A percentile compares a stretch with the other conserved stretches of the same genome.
Evolutionary conservation across 2,329 filamentous ascomycete species (phyloP).

Genomic region (Cordyceps fumosorosea): DNA sequence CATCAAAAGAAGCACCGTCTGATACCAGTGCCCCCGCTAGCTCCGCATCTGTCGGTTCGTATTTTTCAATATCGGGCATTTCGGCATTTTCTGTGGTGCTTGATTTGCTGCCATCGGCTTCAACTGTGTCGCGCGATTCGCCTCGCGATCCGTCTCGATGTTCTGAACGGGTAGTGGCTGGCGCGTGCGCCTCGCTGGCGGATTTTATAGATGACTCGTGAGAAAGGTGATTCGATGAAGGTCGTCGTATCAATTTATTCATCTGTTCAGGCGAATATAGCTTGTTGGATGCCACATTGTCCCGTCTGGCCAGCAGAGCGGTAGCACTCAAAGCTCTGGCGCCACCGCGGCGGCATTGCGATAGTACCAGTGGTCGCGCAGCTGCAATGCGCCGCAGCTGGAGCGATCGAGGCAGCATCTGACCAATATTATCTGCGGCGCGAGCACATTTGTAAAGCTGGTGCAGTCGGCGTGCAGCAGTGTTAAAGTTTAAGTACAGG

Average conservation of each 20-base stretch:
- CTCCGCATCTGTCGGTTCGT: slow-evolving; percentile 8
- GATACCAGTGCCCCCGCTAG: not conserved
- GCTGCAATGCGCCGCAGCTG: not conserved
- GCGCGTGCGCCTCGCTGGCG: not conserved
- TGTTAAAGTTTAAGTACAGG: not conserved
- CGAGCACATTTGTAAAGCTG: not conserved
- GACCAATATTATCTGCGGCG: not conserved
- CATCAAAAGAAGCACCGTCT: not conserved
- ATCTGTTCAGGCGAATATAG: slow-evolving; percentile 18
- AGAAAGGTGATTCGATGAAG: not conserved
- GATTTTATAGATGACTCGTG: not conserved
- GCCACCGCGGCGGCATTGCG: not conserved
- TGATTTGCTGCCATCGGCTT: not conserved
- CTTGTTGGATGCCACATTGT: not conserved
- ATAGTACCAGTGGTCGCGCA: not conserved
- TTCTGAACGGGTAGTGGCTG: not conserved
- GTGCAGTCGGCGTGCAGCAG: not conserved
- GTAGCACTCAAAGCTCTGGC: not conserved
- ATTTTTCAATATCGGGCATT: slow-evolving; percentile 9
- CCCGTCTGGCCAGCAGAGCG: not conserved
- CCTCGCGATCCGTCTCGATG: not conserved
- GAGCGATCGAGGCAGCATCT: slow-evolving; percentile 9
- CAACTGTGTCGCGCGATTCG: not conserved
- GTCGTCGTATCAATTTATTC: slow-evolving; percentile 20
- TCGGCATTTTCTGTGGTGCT: not conserved